Evolutionary conservation across 352 stramenopile genomes (phyloP).

Genomic region (Globisporangium irregulare): DNA sequence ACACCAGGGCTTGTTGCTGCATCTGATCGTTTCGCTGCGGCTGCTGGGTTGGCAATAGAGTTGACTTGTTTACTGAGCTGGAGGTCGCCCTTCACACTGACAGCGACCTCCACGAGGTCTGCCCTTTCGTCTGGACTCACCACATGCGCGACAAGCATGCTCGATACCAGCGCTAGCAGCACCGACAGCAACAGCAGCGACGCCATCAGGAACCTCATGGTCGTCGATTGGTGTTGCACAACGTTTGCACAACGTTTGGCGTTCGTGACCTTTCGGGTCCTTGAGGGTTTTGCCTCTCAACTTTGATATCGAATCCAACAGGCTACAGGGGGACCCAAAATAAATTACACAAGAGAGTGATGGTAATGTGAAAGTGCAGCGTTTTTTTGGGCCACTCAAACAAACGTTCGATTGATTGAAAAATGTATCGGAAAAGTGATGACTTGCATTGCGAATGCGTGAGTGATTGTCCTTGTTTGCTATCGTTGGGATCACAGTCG

Average conservation of each 20-base stretch:
- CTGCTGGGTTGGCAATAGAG: not conserved
- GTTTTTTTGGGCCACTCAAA: too few relatives aligned
- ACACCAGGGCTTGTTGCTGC: too few relatives aligned
- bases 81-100: not conserved
- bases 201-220: not conserved
- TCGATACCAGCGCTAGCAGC: not conserved
- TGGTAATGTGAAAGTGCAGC: too few relatives aligned
- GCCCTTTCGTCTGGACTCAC: not conserved
- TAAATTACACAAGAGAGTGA: too few relatives aligned
- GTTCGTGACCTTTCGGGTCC: not conserved
- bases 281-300: not conserved
- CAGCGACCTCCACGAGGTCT: conserved; percentile 12
- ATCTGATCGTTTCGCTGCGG: not conserved
- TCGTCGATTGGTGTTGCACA: not conserved
- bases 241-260: not conserved
- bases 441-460: not conserved
- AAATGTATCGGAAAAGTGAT: too few relatives aligned
- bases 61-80: not conserved
- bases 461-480: conserved; percentile 1
- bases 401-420: too few relatives aligned
- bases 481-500: not conserved
- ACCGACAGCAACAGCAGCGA: not conserved
- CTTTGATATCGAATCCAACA: not conserved
- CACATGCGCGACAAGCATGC: not conserved
- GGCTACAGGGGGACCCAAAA: too few relatives aligned